These are phyloP conservation scores for Daldinia bambusicola DNA, from an alignment of 495 filamentous ascomycete species.

Conservation along the genomic window DNA sequence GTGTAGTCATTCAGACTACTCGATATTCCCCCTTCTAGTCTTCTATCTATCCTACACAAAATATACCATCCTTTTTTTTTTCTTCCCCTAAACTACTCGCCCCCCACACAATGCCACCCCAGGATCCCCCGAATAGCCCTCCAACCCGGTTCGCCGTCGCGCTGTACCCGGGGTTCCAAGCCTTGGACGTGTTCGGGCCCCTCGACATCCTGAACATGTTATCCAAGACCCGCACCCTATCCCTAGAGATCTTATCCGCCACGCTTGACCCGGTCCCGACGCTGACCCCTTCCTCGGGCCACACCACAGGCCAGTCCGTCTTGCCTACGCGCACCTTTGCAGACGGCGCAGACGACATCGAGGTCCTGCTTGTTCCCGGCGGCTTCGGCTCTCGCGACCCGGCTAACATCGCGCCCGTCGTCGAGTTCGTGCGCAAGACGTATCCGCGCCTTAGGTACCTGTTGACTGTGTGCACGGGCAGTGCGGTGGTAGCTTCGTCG, in stretches of 20 bases:
- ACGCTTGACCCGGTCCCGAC: constrained; percentile 63
- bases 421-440: constrained; percentile 57
- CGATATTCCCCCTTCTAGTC: neutral
- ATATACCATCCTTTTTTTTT: too few relatives aligned
- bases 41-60: neutral
- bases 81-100: too few relatives aligned
- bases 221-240: constrained; percentile 50
- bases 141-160: constrained; percentile 53
- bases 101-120: neutral
- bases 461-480: constrained; percentile 71
- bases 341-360: constrained; percentile 57
- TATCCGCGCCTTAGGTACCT: constrained; percentile 64
- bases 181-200: constrained; percentile 67
- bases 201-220: constrained; percentile 70
- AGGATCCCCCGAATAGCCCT: neutral
- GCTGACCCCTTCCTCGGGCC: constrained; percentile 22
- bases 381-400: constrained; percentile 64
- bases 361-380: constrained; percentile 75
- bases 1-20: neutral
- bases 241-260: constrained; percentile 61
- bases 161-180: constrained; percentile 61
- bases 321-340: constrained; percentile 72
- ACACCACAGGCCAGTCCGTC: constrained; percentile 56
- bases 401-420: constrained; percentile 48
- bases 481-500: constrained; percentile 60